Conservation (phyloP, 805 yeast species). For the Myxozyma monticola region DNA sequence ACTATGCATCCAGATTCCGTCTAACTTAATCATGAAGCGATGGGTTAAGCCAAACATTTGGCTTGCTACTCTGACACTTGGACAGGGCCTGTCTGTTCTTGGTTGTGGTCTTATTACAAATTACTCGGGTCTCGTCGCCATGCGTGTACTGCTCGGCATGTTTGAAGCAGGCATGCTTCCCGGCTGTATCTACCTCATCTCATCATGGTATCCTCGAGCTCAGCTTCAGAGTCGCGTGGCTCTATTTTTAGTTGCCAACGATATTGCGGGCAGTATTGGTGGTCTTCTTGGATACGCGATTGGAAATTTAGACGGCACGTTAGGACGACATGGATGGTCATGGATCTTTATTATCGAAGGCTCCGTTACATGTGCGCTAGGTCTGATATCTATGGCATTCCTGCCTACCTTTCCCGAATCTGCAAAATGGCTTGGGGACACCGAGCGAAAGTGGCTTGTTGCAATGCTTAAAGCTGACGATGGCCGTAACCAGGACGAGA, state of each 20-base stretch:
- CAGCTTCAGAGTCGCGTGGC: constrained; percentile 44
- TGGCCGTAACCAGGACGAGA: no score
- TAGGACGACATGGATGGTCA: constrained; percentile 49
- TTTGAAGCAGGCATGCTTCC: constrained; percentile 44
- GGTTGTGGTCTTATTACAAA: constrained; percentile 30
- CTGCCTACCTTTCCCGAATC: not conserved
- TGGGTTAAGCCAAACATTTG: not conserved
- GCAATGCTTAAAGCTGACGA: not conserved
- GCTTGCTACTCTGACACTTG: no score
- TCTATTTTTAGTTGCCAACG: constrained; percentile 47
- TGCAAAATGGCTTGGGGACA: not conserved
- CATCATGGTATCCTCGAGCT: constrained; percentile 41
- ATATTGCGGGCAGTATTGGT: constrained; percentile 52
- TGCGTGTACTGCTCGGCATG: constrained; percentile 40
- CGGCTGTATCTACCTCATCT: constrained; percentile 40
- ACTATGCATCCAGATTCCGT: no score
- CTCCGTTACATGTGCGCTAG: constrained; percentile 36
- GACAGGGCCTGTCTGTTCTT: constrained; percentile 42
- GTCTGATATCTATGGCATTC: not conserved
- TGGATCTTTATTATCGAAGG: constrained; percentile 55
- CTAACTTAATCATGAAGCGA: not conserved
- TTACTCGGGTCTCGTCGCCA: constrained; percentile 40
- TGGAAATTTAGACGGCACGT: constrained; percentile 40
- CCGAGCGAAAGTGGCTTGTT: not conserved
- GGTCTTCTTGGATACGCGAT: constrained; percentile 52